Conservation (phyloP, 2,329 filamentous ascomycete genomes). For the Helicocarpus griseus region DNA sequence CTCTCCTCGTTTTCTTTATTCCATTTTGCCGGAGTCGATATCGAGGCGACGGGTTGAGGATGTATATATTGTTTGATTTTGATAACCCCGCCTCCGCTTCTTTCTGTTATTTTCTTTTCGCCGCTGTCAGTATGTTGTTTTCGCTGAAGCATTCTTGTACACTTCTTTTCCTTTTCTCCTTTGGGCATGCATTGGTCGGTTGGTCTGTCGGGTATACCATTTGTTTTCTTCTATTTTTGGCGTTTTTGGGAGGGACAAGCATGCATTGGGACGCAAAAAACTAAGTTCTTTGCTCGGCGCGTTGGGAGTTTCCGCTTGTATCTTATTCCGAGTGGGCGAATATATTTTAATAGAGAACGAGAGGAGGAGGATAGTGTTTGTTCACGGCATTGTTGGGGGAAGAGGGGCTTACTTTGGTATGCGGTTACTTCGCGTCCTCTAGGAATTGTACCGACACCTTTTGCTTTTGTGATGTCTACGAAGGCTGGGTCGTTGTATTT, state of each 20-base stretch:
- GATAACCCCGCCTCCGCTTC: neutral
- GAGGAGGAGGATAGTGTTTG: too few species aligned
- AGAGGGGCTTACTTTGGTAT: neutral
- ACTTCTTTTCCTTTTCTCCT: slow-evolving; percentile 3
- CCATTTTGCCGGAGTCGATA: neutral
- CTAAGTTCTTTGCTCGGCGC: neutral
- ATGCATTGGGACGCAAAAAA: neutral
- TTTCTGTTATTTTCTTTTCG: slow-evolving; percentile 3
- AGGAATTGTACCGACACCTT: too few species aligned
- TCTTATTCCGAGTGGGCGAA: neutral
- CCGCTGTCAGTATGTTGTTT: neutral
- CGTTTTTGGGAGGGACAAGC: neutral
- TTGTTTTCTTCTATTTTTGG: neutral
- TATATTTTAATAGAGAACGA: too few species aligned
- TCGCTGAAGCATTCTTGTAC: neutral
- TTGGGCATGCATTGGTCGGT: neutral
- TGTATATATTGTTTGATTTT: neutral
- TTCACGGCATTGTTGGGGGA: too few species aligned
- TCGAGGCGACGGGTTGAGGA: neutral
- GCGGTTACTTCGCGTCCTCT: too few species aligned
- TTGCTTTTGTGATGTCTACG: too few species aligned
- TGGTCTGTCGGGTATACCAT: neutral
- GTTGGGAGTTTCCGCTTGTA: slow-evolving; percentile 4
- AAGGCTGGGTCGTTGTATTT: too few species aligned
- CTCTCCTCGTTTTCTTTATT: neutral